These are phyloP conservation scores for Yamadazyma buinensis DNA, from an alignment of 1,139 yeast species.

Conservation along the genomic window DNA sequence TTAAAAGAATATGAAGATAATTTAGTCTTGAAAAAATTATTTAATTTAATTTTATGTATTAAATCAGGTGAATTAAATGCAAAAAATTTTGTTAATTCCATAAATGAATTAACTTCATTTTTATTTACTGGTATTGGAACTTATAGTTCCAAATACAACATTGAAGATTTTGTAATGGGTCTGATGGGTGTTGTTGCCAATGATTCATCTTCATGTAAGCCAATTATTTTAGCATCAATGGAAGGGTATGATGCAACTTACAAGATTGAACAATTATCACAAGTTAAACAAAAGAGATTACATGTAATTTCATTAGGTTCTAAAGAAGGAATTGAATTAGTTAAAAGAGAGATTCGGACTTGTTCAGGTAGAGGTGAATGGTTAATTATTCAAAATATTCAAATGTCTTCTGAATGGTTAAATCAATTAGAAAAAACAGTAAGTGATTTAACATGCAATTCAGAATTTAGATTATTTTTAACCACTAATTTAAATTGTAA, in stretches of 20 bases:
- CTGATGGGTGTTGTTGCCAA: no score
- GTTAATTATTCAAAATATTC: constrained; percentile 77
- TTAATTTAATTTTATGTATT: constrained; percentile 11
- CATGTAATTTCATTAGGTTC: constrained; percentile 72
- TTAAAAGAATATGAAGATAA: constrained; percentile 16
- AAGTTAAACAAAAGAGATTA: constrained; percentile 20
- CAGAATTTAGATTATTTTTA: constrained; percentile 50
- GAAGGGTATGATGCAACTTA: constrained; percentile 67
- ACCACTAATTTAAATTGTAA: constrained; percentile 51
- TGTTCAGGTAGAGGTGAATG: constrained; percentile 52
- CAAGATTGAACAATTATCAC: constrained; percentile 47
- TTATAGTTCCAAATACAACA: constrained; percentile 18
- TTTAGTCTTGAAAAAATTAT: constrained; percentile 15
- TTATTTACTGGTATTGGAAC: constrained; percentile 23
- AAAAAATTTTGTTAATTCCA: constrained; percentile 15
- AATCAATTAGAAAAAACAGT: constrained; percentile 47
- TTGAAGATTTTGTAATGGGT: constrained; percentile 1
- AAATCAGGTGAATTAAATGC: constrained; percentile 2
- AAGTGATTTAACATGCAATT: constrained; percentile 17
- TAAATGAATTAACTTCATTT: constrained; percentile 15
- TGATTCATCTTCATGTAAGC: constrained; percentile 12
- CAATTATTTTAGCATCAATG: constrained; percentile 55
- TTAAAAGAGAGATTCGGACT: constrained; percentile 48
- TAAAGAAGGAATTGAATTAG: constrained; percentile 56
- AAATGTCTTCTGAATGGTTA: constrained; percentile 66